phyloP scores from a whole-genome alignment of 495 filamentous ascomycete genomes.

The Xylaria acuta region DNA sequence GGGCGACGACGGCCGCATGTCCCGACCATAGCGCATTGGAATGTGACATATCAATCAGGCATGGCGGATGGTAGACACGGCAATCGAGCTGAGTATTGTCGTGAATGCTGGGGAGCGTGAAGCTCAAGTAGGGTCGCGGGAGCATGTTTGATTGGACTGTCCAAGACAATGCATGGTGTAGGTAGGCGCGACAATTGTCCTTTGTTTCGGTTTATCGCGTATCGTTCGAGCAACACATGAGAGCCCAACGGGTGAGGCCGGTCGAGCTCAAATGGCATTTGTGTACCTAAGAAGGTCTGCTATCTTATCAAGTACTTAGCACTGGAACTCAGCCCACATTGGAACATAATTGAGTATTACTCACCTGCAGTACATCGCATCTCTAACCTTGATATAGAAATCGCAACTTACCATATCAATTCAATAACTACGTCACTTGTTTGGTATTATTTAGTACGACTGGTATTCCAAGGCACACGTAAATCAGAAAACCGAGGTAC shows the following conservation, averaged over 20 bases:
- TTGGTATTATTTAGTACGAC: neutral
- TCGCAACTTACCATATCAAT: neutral
- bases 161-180: slow-evolving; percentile 13
- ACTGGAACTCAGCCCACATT: neutral
- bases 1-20: slow-evolving; percentile 80
- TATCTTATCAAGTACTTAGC: slow-evolving; percentile 10
- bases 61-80: slow-evolving; percentile 75
- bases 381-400: neutral
- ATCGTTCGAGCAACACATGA: neutral
- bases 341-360: neutral
- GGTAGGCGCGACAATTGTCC: neutral
- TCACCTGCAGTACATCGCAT: too few species aligned
- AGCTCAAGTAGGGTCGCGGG: slow-evolving; percentile 67
- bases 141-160: slow-evolving; percentile 36
- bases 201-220: neutral
- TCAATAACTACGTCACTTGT: neutral
- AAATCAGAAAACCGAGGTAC: neutral
- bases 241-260: neutral
- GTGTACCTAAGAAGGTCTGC: neutral
- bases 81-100: slow-evolving; percentile 78
- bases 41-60: slow-evolving; percentile 38
- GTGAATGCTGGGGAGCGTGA: slow-evolving; percentile 83
- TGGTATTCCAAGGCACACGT: neutral
- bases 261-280: neutral
- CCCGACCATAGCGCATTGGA: slow-evolving; percentile 44